Conservation (phyloP, 352 stramenopile species). For the Globisporangium paroecandrum region DNA sequence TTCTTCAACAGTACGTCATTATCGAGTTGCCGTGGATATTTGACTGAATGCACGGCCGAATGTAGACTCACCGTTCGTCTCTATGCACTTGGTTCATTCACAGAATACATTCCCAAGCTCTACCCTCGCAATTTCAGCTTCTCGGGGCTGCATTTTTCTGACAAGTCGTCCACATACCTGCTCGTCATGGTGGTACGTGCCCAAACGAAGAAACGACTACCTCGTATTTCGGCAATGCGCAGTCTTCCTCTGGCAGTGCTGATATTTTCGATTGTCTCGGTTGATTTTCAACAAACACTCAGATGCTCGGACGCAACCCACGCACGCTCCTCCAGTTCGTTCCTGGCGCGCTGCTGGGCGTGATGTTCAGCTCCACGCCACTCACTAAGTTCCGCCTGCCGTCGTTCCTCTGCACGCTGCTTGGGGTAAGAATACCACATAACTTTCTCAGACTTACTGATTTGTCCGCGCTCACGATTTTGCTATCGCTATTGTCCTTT, state of each 20-base stretch:
- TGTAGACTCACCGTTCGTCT: background rate
- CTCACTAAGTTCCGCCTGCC: constrained; percentile 70
- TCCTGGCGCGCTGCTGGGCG: constrained; percentile 51
- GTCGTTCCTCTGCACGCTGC: constrained; percentile 58
- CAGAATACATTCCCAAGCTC: constrained; percentile 77
- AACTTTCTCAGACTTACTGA: background rate
- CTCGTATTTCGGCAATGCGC: background rate
- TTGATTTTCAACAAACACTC: background rate
- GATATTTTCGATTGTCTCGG: background rate
- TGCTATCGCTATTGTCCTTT: background rate
- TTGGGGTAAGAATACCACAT: constrained; percentile 34
- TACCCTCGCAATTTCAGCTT: constrained; percentile 57
- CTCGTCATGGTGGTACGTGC: constrained; percentile 64
- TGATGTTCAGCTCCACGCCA: constrained; percentile 68
- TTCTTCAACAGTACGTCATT: constrained; percentile 71
- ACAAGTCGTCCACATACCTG: constrained; percentile 79
- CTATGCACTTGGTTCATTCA: background rate
- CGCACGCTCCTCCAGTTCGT: constrained; percentile 58
- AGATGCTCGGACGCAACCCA: constrained; percentile 67
- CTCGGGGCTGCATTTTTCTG: constrained; percentile 73
- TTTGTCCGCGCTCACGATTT: background rate
- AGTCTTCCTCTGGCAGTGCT: background rate
- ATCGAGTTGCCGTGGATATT: background rate
- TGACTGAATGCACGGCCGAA: background rate
- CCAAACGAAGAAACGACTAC: background rate